These are phyloP conservation scores for Lasiodiplodia gonubiensis DNA, from an alignment of 2,329 filamentous ascomycete species.

Conservation along the genomic window DNA sequence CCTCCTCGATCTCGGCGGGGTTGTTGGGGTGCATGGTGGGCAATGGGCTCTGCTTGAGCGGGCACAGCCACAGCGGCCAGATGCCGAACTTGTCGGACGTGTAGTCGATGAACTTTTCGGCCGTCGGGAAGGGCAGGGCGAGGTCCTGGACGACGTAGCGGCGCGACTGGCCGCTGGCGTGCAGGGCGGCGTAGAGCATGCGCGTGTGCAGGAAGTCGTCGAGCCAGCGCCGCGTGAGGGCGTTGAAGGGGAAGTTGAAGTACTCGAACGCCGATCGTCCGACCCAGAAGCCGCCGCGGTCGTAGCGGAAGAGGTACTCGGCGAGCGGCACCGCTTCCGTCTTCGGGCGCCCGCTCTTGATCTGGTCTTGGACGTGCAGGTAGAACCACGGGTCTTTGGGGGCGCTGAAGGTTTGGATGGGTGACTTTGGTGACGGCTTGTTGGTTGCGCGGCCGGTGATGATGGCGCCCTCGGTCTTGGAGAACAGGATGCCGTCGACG, in stretches of 20 bases:
- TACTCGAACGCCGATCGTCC: conserved; percentile 68
- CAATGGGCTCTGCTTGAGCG: conserved; percentile 40
- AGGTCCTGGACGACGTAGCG: conserved; percentile 71
- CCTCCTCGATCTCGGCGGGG: neutral
- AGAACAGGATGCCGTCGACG: conserved; percentile 58
- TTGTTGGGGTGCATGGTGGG: conserved; percentile 23
- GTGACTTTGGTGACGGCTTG: neutral
- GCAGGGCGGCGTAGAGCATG: conserved; percentile 69
- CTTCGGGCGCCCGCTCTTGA: conserved; percentile 39
- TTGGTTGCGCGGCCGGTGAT: conserved; percentile 53
- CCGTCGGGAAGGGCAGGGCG: conserved; percentile 51
- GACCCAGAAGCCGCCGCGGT: conserved; percentile 73
- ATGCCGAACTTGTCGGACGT: conserved; percentile 48
- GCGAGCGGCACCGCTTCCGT: conserved; percentile 64
- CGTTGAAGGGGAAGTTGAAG: conserved; percentile 69
- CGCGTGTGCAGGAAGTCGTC: conserved; percentile 68
- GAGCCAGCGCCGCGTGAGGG: conserved; percentile 64
- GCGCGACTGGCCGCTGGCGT: conserved; percentile 65
- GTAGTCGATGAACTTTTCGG: conserved; percentile 52
- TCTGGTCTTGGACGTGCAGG: conserved; percentile 48
- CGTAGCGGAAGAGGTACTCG: conserved; percentile 75
- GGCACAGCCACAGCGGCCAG: conserved; percentile 58
- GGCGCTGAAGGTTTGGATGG: conserved; percentile 47
- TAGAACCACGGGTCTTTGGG: conserved; percentile 60
- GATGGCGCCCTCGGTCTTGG: conserved; percentile 49